Percentiles rank a stretch among this genome's conserved stretches.
Evolutionary conservation across 192 early-diverging fungal species (phyloP).

Genomic region (Entophlyctis luteolus): DNA sequence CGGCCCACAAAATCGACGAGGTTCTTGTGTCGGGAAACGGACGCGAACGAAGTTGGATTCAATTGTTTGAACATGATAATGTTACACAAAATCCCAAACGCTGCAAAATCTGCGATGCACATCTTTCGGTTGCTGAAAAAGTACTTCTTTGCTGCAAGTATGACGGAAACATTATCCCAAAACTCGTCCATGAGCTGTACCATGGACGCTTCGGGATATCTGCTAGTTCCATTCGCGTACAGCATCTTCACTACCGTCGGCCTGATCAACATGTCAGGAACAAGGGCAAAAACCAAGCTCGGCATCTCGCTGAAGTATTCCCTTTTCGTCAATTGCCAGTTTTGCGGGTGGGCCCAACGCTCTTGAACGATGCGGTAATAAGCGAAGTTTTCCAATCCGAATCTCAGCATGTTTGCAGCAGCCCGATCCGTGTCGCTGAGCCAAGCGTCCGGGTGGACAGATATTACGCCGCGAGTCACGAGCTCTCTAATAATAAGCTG

Average conservation of each 20-base stretch:
- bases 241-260: neutral
- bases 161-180: neutral
- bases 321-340: neutral
- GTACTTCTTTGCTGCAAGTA: neutral
- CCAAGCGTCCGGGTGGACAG: neutral
- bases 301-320: neutral
- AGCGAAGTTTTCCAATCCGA: neutral
- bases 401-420: slow-evolving; percentile 2
- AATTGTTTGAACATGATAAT: neutral
- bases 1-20: neutral
- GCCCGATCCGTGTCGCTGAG: neutral
- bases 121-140: neutral
- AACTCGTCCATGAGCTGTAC: neutral
- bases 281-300: neutral
- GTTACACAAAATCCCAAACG: neutral
- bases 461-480: neutral
- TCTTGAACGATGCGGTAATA: neutral
- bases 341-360: neutral
- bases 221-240: neutral
- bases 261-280: neutral
- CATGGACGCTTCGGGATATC: neutral
- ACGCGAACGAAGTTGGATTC: neutral
- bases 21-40: neutral
- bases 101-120: neutral
- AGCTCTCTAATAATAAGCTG: neutral